Conservation (phyloP, 306 rosid genomes). For the Crotalaria pallida region DNA sequence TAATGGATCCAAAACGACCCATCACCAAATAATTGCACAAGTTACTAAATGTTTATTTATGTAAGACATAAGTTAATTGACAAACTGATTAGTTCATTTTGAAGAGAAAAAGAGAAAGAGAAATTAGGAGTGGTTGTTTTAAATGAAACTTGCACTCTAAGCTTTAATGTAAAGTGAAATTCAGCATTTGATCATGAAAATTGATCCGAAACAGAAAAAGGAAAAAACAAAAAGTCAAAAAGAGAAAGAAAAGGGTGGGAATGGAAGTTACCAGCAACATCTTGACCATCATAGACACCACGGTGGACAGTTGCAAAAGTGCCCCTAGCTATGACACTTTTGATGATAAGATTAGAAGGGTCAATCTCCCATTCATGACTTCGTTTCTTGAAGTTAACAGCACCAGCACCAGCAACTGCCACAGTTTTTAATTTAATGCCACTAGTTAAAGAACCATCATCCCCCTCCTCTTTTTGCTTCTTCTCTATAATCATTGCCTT, state of each 20-base stretch:
- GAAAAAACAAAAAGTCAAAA: background rate
- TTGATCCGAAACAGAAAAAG: background rate
- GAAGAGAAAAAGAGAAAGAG: background rate
- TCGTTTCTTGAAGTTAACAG: slow-evolving; percentile 26
- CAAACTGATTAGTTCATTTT: background rate
- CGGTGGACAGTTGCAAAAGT: slow-evolving; percentile 86
- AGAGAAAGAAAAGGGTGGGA: background rate
- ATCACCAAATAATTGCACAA: slow-evolving; percentile 23
- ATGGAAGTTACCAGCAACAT: slow-evolving; percentile 72
- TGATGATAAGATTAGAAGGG: slow-evolving; percentile 69
- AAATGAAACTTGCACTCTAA: background rate
- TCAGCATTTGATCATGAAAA: background rate
- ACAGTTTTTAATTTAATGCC: background rate
- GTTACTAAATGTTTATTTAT: background rate
- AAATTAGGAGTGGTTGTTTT: background rate
- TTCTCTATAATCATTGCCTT: slow-evolving; percentile 60
- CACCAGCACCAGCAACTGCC: background rate
- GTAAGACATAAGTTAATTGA: background rate
- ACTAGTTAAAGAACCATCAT: background rate
- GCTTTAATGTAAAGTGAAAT: background rate
- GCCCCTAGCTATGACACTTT: slow-evolving; percentile 69
- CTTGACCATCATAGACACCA: slow-evolving; percentile 70
- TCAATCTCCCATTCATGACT: slow-evolving; percentile 85
- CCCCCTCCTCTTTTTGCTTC: slow-evolving; percentile 37
- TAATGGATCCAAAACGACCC: slow-evolving; percentile 25